Percentiles rank a stretch among this genome's conserved stretches.
phyloP scores from a whole-genome alignment of 2,329 filamentous ascomycete genomes.

The Albophoma yamanashiensis region DNA sequence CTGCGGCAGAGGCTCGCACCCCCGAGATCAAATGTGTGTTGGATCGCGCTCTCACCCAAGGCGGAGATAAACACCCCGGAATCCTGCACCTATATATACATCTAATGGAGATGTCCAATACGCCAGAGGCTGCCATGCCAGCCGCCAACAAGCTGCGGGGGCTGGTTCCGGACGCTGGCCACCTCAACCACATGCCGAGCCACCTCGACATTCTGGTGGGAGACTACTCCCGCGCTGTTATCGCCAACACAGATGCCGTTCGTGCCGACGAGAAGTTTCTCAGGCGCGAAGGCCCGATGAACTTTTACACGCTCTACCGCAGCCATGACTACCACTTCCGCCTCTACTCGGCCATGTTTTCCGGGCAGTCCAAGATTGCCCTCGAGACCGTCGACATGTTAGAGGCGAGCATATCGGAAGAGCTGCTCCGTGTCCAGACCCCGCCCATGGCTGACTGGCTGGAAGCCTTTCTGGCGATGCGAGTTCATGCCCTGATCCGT shows the following conservation, averaged over 20 bases:
- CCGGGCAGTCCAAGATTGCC: conserved; percentile 51
- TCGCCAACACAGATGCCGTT: conserved; percentile 57
- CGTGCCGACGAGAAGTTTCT: conserved; percentile 58
- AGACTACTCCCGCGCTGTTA: conserved; percentile 56
- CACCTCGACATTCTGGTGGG: conserved; percentile 67
- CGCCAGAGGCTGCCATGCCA: conserved; percentile 50
- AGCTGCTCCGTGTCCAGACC: conserved; percentile 50
- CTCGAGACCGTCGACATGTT: conserved; percentile 49
- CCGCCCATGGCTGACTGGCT: conserved; percentile 74
- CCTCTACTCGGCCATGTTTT: conserved; percentile 70
- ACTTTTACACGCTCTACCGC: conserved; percentile 71
- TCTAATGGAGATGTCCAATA: conserved; percentile 65
- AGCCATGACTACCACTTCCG: conserved; percentile 66
- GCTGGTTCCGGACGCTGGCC: conserved; percentile 58
- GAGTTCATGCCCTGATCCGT: conserved; percentile 58
- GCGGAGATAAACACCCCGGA: conserved; percentile 48
- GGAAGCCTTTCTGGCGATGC: conserved; percentile 58
- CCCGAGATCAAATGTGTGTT: conserved; percentile 22
- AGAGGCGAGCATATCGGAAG: conserved; percentile 51
- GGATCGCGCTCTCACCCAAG: conserved; percentile 35
- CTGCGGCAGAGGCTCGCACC: conserved; percentile 18
- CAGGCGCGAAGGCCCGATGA: conserved; percentile 43
- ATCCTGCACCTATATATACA: conserved; percentile 69
- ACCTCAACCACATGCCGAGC: conserved; percentile 67
- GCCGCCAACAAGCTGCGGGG: conserved; percentile 51